phyloP scores from a whole-genome alignment of 2,329 filamentous ascomycete genomes.

The Catunica adiposa region DNA sequence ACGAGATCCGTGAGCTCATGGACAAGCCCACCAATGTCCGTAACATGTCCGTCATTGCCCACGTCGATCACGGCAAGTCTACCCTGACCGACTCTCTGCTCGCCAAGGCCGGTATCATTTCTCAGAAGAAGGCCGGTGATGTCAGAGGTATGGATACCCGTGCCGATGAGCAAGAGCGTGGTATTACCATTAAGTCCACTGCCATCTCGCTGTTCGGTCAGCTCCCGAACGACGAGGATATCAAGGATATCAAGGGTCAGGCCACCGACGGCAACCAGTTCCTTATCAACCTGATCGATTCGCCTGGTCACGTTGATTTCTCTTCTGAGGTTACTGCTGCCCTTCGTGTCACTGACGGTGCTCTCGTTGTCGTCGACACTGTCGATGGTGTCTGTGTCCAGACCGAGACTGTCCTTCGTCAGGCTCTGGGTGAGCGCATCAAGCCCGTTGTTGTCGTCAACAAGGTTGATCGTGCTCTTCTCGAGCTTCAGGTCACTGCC shows the following conservation, averaged over 20 bases:
- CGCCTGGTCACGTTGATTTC: conserved; percentile 99
- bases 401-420: conserved; percentile 97
- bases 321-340: conserved; percentile 98
- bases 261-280: conserved; percentile 87
- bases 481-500: conserved; percentile 96
- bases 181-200: conserved; percentile 99
- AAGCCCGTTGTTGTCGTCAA: conserved; percentile 99
- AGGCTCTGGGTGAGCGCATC: conserved; percentile 98
- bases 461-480: conserved; percentile 99
- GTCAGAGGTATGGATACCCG: conserved; percentile 93
- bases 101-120: conserved; percentile 99
- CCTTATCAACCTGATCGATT: conserved; percentile 99
- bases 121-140: conserved; percentile 90
- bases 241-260: conserved; percentile 85
- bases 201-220: conserved; percentile 95
- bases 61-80: conserved; percentile 99
- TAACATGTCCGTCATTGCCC: conserved; percentile 99
- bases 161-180: conserved; percentile 95
- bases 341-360: conserved; percentile 99
- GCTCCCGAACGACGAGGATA: conserved; percentile 63
- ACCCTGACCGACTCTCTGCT: conserved; percentile 98
- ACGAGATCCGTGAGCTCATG: conserved; percentile 69
- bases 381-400: conserved; percentile 99
- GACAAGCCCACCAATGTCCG: conserved; percentile 62
- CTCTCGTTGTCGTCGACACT: conserved; percentile 98